Evolutionary conservation across 495 filamentous ascomycete species (phyloP).

Genomic region (Podospora fimiseda): DNA sequence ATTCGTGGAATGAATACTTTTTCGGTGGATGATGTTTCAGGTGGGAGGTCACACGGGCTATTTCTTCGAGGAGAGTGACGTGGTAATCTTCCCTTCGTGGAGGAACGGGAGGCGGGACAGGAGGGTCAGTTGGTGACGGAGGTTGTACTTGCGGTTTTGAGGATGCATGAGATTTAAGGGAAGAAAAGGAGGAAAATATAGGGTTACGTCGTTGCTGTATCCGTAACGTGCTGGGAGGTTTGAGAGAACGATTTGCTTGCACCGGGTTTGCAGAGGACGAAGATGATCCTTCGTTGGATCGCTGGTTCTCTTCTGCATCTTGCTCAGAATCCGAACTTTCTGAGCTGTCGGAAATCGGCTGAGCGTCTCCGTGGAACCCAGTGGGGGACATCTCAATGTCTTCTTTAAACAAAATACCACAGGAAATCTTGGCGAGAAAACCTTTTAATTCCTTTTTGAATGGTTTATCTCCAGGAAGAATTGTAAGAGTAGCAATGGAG

Average conservation of each 20-base stretch:
- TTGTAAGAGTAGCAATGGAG: conserved; percentile 64
- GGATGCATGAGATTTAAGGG: background rate
- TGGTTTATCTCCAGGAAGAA: conserved; percentile 63
- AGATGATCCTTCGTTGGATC: conserved; percentile 13
- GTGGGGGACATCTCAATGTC: conserved; percentile 28
- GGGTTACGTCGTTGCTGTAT: background rate
- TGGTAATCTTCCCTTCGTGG: conserved; percentile 52
- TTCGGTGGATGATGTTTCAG: conserved; percentile 52
- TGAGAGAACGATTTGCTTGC: too few relatives aligned
- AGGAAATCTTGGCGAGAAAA: conserved; percentile 30
- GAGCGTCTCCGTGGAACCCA: conserved; percentile 38
- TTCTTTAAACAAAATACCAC: conserved; percentile 29
- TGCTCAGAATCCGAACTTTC: conserved; percentile 17
- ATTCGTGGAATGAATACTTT: conserved; percentile 73
- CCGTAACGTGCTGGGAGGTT: too few relatives aligned
- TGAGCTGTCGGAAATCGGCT: conserved; percentile 11
- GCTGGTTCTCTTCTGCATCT: conserved; percentile 14
- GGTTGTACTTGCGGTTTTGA: conserved; percentile 2
- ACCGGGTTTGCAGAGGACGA: conserved; percentile 13
- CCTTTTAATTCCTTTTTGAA: conserved; percentile 37
- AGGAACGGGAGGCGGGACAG: conserved; percentile 19
- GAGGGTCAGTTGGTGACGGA: conserved; percentile 3
- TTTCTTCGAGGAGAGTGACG: conserved; percentile 59
- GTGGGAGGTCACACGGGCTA: conserved; percentile 60
- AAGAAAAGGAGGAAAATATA: background rate